Evolutionary conservation across 2,329 filamentous ascomycete genomes (phyloP).

Genomic region (Penicillium sp.): DNA sequence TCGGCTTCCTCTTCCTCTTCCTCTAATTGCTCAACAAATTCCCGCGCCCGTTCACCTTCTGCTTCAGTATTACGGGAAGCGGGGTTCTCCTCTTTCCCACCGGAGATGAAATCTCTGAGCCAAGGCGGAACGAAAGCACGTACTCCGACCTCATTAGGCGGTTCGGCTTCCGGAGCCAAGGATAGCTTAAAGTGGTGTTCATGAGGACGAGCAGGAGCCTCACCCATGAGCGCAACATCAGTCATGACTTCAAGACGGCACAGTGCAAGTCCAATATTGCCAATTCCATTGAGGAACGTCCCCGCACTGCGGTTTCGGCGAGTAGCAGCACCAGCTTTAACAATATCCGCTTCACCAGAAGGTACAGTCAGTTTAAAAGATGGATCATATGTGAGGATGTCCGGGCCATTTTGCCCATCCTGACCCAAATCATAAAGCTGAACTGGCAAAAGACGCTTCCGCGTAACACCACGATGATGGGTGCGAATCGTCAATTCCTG

Average conservation of each 20-base stretch:
- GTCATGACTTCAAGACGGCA: conserved; percentile 92
- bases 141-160: conserved; percentile 52
- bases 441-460: conserved; percentile 84
- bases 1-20: conserved; percentile 29
- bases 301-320: conserved; percentile 68
- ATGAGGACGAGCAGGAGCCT: conserved; percentile 59
- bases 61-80: conserved; percentile 18
- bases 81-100: conserved; percentile 40
- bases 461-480: conserved; percentile 86
- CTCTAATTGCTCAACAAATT: conserved; percentile 38
- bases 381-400: conserved; percentile 38
- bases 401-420: conserved; percentile 48
- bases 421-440: conserved; percentile 61
- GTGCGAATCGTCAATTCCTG: conserved; percentile 97
- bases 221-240: conserved; percentile 68
- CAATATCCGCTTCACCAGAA: conserved; percentile 52
- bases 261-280: conserved; percentile 81
- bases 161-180: conserved; percentile 47
- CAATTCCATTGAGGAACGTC: conserved; percentile 74
- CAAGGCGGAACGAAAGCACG: conserved; percentile 85
- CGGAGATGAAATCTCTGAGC: conserved; percentile 51
- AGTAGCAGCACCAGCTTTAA: conserved; percentile 42
- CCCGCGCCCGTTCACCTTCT: conserved; percentile 36
- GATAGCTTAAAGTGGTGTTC: conserved; percentile 62
- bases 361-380: conserved; percentile 30